phyloP scores from a whole-genome alignment of 140 eudicot species.

The Flaveria floridana region DNA sequence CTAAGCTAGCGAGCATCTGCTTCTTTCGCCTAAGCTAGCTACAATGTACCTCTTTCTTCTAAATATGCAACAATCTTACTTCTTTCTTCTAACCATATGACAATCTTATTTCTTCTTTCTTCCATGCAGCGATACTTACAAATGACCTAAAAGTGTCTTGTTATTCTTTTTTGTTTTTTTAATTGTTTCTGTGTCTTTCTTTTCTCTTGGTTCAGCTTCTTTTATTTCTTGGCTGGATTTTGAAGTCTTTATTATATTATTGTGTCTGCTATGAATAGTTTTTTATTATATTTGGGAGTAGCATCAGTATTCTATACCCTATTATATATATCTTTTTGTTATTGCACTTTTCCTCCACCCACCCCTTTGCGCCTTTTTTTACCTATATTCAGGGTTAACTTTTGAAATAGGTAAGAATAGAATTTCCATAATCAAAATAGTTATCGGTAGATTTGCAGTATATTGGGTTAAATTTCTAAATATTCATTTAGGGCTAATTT shows the following conservation, averaged over 20 bases:
- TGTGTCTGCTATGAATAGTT: background rate
- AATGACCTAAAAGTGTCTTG: background rate
- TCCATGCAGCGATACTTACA: background rate
- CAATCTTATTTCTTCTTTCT: background rate
- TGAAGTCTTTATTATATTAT: background rate
- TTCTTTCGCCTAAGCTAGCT: background rate
- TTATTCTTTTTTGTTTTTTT: background rate
- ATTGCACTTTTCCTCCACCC: background rate
- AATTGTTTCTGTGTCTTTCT: background rate
- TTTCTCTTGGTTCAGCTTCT: background rate
- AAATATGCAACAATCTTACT: background rate
- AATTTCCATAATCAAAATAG: background rate
- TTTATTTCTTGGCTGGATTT: background rate
- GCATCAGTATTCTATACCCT: background rate
- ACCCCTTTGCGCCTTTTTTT: too few relatives aligned
- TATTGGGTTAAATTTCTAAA: too few relatives aligned
- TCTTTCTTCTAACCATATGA: background rate
- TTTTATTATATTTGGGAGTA: background rate
- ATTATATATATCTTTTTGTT: background rate
- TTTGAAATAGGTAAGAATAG: too few relatives aligned
- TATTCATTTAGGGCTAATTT: background rate
- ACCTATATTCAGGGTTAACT: too few relatives aligned
- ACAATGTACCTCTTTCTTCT: background rate
- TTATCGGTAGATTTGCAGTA: background rate
- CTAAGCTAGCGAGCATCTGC: background rate